Evolutionary conservation across 495 filamentous ascomycete genomes (phyloP).

Genomic region (Sordaria brevicollis): DNA sequence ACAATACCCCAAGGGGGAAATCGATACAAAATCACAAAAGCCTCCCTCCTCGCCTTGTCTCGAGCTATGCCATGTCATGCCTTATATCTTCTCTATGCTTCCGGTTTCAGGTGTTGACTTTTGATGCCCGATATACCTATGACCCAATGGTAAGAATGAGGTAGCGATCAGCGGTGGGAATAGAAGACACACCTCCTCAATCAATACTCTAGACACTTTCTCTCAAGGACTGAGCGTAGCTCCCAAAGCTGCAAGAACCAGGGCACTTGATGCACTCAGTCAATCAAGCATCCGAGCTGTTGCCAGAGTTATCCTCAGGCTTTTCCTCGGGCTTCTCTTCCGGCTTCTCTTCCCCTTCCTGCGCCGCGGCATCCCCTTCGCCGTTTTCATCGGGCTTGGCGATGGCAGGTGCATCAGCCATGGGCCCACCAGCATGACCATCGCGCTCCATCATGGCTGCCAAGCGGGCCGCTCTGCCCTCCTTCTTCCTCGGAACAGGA

Average conservation of each 20-base stretch:
- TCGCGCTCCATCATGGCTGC: conserved; percentile 33
- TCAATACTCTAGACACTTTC: background rate
- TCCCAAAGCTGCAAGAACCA: background rate
- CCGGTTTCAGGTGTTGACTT: background rate
- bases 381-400: background rate
- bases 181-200: background rate
- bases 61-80: background rate
- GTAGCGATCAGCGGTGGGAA: background rate
- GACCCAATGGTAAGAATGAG: background rate
- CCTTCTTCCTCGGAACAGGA: conserved; percentile 42
- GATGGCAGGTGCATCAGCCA: conserved; percentile 3
- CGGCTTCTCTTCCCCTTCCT: background rate
- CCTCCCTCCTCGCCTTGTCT: background rate
- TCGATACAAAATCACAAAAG: background rate
- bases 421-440: conserved; percentile 18
- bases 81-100: background rate
- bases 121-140: background rate
- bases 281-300: background rate
- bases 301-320: background rate
- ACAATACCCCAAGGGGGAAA: background rate
- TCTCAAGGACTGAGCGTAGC: background rate
- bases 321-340: background rate
- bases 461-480: conserved; percentile 38
- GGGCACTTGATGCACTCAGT: background rate
- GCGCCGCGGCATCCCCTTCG: background rate